Conservation (phyloP, 305 asterid species). For the Ajuga reptans region DNA sequence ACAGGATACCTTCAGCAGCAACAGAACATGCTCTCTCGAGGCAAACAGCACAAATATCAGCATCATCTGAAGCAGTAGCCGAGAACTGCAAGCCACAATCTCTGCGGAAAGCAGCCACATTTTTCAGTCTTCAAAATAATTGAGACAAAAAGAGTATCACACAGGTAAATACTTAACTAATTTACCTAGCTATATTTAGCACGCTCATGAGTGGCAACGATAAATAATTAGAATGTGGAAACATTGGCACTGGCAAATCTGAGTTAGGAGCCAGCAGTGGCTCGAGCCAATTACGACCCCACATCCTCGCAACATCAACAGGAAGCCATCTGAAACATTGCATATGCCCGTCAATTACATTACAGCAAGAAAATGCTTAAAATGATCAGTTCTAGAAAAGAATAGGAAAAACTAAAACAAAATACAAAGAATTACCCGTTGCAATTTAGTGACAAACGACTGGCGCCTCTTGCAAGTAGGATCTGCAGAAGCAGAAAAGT, state of each 20-base stretch:
- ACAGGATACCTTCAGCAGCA: slow-evolving; percentile 65
- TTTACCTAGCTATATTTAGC: slow-evolving; percentile 83
- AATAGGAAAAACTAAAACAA: not conserved
- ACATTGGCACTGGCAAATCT: slow-evolving; percentile 46
- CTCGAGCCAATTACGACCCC: slow-evolving; percentile 99
- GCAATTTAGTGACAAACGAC: slow-evolving; percentile 81
- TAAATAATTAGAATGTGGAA: slow-evolving; percentile 73
- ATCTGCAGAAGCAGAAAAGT: slow-evolving; percentile 44
- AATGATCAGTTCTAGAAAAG: slow-evolving; percentile 1
- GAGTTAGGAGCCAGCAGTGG: slow-evolving; percentile 64
- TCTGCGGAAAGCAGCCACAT: slow-evolving; percentile 31
- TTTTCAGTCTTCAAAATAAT: not conserved
- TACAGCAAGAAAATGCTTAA: not conserved
- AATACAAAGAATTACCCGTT: slow-evolving; percentile 57
- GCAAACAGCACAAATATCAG: slow-evolving; percentile 26
- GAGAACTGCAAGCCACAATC: slow-evolving; percentile 70
- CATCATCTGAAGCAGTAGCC: slow-evolving; percentile 35
- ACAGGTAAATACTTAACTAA: not conserved
- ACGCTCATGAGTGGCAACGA: slow-evolving; percentile 86
- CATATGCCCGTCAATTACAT: slow-evolving; percentile 7
- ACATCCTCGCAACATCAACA: slow-evolving; percentile 84
- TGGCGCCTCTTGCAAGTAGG: slow-evolving; percentile 81
- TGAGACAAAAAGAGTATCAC: not conserved
- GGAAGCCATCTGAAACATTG: slow-evolving; percentile 80
- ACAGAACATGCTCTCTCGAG: slow-evolving; percentile 84